A percentile compares a stretch with the other conserved stretches of the same genome.
phyloP scores from a whole-genome alignment of 176 grass and related monocot species.

The bread wheat (Triticum aestivum) region DNA sequence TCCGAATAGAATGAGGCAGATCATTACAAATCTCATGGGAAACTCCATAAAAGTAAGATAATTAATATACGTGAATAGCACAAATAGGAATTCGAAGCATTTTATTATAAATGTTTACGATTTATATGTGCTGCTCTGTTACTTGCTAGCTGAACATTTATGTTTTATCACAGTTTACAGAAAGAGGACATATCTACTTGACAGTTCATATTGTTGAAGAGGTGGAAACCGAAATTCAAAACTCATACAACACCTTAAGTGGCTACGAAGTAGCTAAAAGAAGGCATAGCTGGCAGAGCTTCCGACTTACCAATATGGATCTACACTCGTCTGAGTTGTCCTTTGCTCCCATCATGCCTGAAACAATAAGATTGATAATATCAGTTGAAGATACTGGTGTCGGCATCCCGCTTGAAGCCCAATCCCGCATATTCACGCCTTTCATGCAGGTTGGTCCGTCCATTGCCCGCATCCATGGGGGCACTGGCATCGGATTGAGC shows the following conservation, averaged over 20 bases:
- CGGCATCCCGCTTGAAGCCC: slow-evolving; percentile 84
- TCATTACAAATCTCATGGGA: slow-evolving; percentile 96
- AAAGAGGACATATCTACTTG: slow-evolving; percentile 92
- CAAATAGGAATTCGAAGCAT: slow-evolving; percentile 6
- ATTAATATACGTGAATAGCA: slow-evolving; percentile 7
- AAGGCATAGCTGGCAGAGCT: slow-evolving; percentile 72
- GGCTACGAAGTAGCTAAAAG: slow-evolving; percentile 53
- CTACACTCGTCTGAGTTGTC: slow-evolving; percentile 45
- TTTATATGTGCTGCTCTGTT: not conserved
- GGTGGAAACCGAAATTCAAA: slow-evolving; percentile 54
- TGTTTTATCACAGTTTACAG: slow-evolving; percentile 75
- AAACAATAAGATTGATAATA: slow-evolving; percentile 78
- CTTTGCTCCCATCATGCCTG: slow-evolving; percentile 48
- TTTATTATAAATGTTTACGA: not conserved
- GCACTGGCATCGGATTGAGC: slow-evolving; percentile 94
- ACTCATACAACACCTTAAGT: slow-evolving; percentile 72
- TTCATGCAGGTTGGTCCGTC: slow-evolving; percentile 98
- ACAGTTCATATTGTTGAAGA: slow-evolving; percentile 91
- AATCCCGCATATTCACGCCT: slow-evolving; percentile 85
- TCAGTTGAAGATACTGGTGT: slow-evolving; percentile 98
- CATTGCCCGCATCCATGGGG: slow-evolving; percentile 91
- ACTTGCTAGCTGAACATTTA: slow-evolving; percentile 18
- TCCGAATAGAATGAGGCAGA: slow-evolving; percentile 84
- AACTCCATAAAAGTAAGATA: slow-evolving; percentile 93
- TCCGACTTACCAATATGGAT: slow-evolving; percentile 52